Base-by-base conservation (phyloP, 345 rosid genomes). In the Euphorbia peplus region DNA sequence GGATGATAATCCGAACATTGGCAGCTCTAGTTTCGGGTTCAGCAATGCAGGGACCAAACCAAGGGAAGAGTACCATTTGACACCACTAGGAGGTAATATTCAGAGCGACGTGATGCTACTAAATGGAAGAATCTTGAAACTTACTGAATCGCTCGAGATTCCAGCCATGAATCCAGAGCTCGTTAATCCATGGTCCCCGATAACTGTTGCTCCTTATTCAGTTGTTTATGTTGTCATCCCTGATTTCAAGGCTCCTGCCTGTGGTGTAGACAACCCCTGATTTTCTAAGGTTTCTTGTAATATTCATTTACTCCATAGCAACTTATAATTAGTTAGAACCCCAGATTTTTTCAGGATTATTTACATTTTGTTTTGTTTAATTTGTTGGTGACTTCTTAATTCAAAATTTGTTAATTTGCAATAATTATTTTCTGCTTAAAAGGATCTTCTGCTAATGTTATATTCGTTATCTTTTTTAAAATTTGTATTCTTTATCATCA, bases 1-100 rank as follows among this genome's bases (percentile, higher is more conserved):
- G 11, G 87, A 85, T 32, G 52, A 32, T 41, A 77, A 83, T 30
- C 4, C 73, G 18, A 56, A 14, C 28, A 51, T 16, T 32, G 24
- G 22, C 22, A 15, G 8, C 8, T 26, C 12, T 4, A 7, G 2
- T 9, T 28, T 15, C 3, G 21, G n/a, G 13, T 57, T 13, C 41
- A 24, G 3, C 8, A 28, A 5, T 28, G 19, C 58, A 7, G 37
- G 70, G 21, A 2, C 10, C 22, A 7, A 42, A 1, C 60, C 51
- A 24, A 80, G 91, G 63, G 88, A 83, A 29, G 89, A 87, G 74
- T 87, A 86, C 63, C 89, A 84, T 68, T 72, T 87, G 87, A 87
- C 85, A 0, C 86, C 91, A 0, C 30, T 79, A 69, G 72, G 77
- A 25, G 89, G 87, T 16, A 79, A 90, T 66, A 79, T 90, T 54